Conservation (phyloP, 1,284 basidiomycete species). For the Cryptococcus sp. region DNA sequence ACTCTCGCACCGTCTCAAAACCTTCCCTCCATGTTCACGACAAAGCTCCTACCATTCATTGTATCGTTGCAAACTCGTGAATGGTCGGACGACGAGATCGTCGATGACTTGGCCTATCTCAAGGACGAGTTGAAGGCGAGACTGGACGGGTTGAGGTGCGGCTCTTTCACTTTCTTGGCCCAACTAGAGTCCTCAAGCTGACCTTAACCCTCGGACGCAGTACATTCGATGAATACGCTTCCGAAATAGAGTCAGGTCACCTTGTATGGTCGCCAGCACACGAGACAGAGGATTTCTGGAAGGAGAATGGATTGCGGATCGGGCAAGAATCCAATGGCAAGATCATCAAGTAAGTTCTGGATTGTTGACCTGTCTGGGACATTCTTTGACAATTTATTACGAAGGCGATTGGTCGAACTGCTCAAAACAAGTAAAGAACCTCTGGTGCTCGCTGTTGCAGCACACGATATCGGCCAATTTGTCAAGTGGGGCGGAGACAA, state of each 20-base stretch:
- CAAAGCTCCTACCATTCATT: conserved; percentile 79
- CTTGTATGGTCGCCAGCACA: conserved; percentile 94
- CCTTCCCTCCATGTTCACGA: conserved; percentile 88
- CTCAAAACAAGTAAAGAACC: conserved; percentile 72
- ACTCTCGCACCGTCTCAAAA: conserved; percentile 63
- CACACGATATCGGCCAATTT: conserved; percentile 90
- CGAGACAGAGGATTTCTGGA: conserved; percentile 96
- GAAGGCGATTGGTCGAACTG: conserved; percentile 70
- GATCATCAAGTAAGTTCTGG: conserved; percentile 69
- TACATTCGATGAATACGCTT: conserved; percentile 93
- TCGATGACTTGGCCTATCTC: conserved; percentile 86
- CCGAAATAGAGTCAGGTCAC: conserved; percentile 86
- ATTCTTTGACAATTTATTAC: not conserved
- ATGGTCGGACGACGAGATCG: conserved; percentile 91
- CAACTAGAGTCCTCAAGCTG: not conserved
- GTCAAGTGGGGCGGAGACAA: conserved; percentile 80
- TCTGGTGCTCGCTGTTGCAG: conserved; percentile 79
- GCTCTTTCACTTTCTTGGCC: not conserved
- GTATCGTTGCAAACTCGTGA: conserved; percentile 82
- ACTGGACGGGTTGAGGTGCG: conserved; percentile 85
- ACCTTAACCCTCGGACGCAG: conserved; percentile 54
- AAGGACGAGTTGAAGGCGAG: conserved; percentile 76
- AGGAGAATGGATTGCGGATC: conserved; percentile 86
- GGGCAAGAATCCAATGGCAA: conserved; percentile 80
- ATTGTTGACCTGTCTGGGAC: not conserved